Conservation (phyloP, 2,329 filamentous ascomycete genomes). For the Fusarium pininemorale region DNA sequence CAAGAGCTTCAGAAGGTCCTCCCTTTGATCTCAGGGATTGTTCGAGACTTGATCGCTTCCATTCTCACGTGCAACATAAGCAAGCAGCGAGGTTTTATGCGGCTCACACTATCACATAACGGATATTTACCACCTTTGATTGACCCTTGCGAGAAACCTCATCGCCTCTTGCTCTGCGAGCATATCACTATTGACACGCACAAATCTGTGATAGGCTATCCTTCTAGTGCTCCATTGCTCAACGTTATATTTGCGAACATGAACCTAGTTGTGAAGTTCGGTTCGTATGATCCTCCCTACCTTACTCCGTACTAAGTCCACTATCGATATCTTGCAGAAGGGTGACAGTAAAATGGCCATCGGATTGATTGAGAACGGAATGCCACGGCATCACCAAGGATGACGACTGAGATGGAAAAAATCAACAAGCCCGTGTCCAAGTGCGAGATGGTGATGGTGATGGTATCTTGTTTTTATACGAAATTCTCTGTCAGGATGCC, state of each 20-base stretch:
- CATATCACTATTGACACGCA: not conserved
- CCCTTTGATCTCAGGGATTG: not conserved
- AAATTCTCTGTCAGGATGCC: not conserved
- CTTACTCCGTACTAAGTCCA: not conserved
- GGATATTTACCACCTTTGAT: not conserved
- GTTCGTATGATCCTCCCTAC: not conserved
- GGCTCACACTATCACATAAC: not conserved
- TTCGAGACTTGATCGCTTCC: not conserved
- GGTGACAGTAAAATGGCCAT: not conserved
- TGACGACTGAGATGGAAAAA: not conserved
- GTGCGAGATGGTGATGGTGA: not conserved
- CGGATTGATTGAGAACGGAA: not conserved
- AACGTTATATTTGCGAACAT: constrained; percentile 8
- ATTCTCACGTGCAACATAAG: constrained; percentile 18
- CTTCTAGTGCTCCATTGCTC: not conserved
- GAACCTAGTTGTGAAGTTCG: not conserved
- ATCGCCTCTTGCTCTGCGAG: not conserved
- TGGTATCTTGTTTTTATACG: not conserved
- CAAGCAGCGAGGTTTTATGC: not conserved
- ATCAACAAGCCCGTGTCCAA: not conserved
- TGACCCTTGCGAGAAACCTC: not conserved
- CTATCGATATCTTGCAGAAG: not conserved
- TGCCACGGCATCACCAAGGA: not conserved
- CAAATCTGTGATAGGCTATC: not conserved
- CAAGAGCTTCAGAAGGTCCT: constrained; percentile 8